Evolutionary conservation across 805 yeast genomes (phyloP), one percentile per base, ranked within the genome.

Genomic region (Schwanniomyces polymorphus): DNA sequence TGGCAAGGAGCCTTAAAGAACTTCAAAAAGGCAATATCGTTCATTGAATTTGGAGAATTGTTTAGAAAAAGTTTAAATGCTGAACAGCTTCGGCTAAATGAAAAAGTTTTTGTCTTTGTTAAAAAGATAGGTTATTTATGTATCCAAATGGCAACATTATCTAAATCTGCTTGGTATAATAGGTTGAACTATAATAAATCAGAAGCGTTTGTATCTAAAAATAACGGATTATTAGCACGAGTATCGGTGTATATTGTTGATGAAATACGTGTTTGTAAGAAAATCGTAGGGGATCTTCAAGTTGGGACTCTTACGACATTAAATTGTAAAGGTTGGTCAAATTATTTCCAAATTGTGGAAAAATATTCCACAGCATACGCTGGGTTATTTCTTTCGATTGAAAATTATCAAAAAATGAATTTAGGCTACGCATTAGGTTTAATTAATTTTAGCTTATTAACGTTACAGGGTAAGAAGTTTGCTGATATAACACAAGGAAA

Each of bases 401-500:
- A 77, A 41, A 57, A 63, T 44, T 77, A 77, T 55, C 77, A 76
- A 48, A 67, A 75, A 41, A 64, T 67, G 44, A 66, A 71, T 33
- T 44, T 77, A 16, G 82, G 82, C 7, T 65, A 64, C n/a, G 72
- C 78, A 4, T 64, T 78, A 34, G 82, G 81, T 1, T 61, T 75
- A 27, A 53, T 77, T 2, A 71, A 75, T 47, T 63, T 61, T 39
- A 51, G 74, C 18, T 56, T 74, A 10, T 49, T 73, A 9, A 55
- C 60, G 26, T 57, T 74, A 21, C 78, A 74, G 48, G 67, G 69
- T 44, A 71, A 68, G 49, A 55, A 55, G 4, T 47, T 57, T 27
- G 47, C 48, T 5, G 57, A 50, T 11, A 28, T 41, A 25, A 48
- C 43, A 23, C 47, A 43, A 8, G 48, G 49, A 1, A 50, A 51